Evolutionary conservation across 1,139 yeast genomes (phyloP).

Genomic region (Hanseniaspora uvarum): DNA sequence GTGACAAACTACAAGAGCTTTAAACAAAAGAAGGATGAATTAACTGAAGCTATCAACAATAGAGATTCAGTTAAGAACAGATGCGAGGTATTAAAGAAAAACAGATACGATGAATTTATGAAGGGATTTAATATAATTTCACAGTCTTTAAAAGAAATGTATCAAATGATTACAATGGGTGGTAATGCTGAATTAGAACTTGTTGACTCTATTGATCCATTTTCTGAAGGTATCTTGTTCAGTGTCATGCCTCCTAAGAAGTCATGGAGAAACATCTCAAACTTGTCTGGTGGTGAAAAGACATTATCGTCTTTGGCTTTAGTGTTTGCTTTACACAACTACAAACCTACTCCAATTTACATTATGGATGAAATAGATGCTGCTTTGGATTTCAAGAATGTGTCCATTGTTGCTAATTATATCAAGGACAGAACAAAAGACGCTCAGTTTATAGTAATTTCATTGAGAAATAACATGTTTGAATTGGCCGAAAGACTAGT

Average conservation of each 20-base stretch:
- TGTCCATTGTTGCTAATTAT: slow-evolving; percentile 92
- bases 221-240: slow-evolving; percentile 89
- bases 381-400: slow-evolving; percentile 92
- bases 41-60: slow-evolving; percentile 54
- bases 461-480: slow-evolving; percentile 93
- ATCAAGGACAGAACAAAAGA: slow-evolving; percentile 90
- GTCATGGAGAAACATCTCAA: slow-evolving; percentile 91
- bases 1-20: slow-evolving; percentile 58
- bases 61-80: slow-evolving; percentile 57
- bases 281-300: slow-evolving; percentile 95
- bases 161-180: slow-evolving; percentile 97
- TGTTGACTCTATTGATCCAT: slow-evolving; percentile 95
- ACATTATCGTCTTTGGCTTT: slow-evolving; percentile 89
- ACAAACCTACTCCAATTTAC: slow-evolving; percentile 92
- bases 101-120: slow-evolving; percentile 82
- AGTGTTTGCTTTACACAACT: slow-evolving; percentile 91
- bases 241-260: slow-evolving; percentile 99
- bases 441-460: slow-evolving; percentile 93
- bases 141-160: slow-evolving; percentile 86
- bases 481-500: slow-evolving; percentile 89
- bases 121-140: slow-evolving; percentile 83
- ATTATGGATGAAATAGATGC: slow-evolving; percentile 99
- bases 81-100: slow-evolving; percentile 62
- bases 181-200: slow-evolving; percentile 96
- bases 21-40: slow-evolving; percentile 49